Evolutionary conservation across 495 filamentous ascomycete species (phyloP), one percentile per base, ranked within the genome.

Genomic region (Penicillium nucicola): DNA sequence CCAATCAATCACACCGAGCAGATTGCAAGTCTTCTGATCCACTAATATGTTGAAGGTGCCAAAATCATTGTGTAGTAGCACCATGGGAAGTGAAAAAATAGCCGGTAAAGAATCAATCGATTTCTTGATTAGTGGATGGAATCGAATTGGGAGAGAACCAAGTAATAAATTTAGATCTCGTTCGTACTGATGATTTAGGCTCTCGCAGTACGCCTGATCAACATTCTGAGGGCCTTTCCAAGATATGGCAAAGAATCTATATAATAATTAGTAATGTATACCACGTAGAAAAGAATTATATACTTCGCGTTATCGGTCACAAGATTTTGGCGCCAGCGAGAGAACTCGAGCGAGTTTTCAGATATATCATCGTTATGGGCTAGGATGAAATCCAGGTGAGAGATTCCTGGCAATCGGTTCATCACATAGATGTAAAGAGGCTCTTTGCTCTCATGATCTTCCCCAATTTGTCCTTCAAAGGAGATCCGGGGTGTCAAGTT

Each of bases 1-100:
- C 70, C 65, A 74, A 55, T 73, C 67, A 30, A 75, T 57, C 13
- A 75, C 70, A n/a, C 69, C 70, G 28, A 63, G 58, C 9, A 75
- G 48, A 55, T 67, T 62, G 43, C 55, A 71, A 32, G 64, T 52
- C 10, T 5, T 48, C 33, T 66, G 56, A 31, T 74, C 56, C 1
- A 73, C 69, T 30, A 72, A 66, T 46, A 74, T 65, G 48, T 74
- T 74, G 52, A 52, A 65, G 19, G 48, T 35, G 20, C 66, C 65
- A 50, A 74, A 69, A 42, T 68, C 71, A 31, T 45, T 48, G 44
- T 71, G 67, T 6, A 74, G 60, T 13, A 75, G 60, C 6, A 70
- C 70, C 59, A 67, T 70, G n/a, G 69, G 70, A 3, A 74, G 61
- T 15, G 65, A 68, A 38, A 70, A 44, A 42, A 72, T 70, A 22